A percentile compares a stretch with the other conserved stretches of the same genome.
Evolutionary conservation across 1,284 basidiomycete genomes (phyloP).

Genomic region (Stygiomarasmius scandens): DNA sequence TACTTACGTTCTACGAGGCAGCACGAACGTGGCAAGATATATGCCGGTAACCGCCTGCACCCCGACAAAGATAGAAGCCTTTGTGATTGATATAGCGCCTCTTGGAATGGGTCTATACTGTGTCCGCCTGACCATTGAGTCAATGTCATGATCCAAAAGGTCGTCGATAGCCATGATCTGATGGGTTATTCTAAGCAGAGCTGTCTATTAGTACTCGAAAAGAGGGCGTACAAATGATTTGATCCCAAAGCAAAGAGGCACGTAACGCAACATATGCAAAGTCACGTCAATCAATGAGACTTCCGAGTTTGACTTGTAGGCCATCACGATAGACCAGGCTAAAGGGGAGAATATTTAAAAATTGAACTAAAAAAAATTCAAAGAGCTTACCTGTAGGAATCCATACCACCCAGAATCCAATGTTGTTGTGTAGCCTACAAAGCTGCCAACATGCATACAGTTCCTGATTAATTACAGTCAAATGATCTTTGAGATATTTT

Average conservation of each 20-base stretch:
- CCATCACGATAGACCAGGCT: slow-evolving; percentile 36
- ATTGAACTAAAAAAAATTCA: background rate
- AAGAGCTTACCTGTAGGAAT: slow-evolving; percentile 27
- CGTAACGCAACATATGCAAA: slow-evolving; percentile 21
- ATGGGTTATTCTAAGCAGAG: too few species aligned
- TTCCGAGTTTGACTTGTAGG: slow-evolving; percentile 27
- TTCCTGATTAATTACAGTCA: slow-evolving; percentile 8
- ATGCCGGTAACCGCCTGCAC: slow-evolving; percentile 28
- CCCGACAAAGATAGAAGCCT: slow-evolving; percentile 34
- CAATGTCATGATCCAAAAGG: slow-evolving; percentile 32
- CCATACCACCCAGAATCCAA: slow-evolving; percentile 36
- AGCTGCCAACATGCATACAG: slow-evolving; percentile 32
- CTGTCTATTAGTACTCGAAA: too few species aligned
- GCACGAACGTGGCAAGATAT: slow-evolving; percentile 20
- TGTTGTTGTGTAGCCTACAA: slow-evolving; percentile 33
- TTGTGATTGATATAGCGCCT: slow-evolving; percentile 28
- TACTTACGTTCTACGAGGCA: slow-evolving; percentile 27
- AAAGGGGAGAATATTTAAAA: background rate
- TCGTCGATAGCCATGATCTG: slow-evolving; percentile 39
- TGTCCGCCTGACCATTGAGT: slow-evolving; percentile 31
- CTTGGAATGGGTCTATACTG: slow-evolving; percentile 31
- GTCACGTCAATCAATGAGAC: slow-evolving; percentile 20
- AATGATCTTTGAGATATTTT: too few species aligned
- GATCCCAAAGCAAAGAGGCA: slow-evolving; percentile 34
- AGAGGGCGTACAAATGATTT: slow-evolving; percentile 30